These are phyloP conservation scores for Coniella vitis DNA, from an alignment of 2,329 filamentous ascomycete species.

Conservation along the genomic window DNA sequence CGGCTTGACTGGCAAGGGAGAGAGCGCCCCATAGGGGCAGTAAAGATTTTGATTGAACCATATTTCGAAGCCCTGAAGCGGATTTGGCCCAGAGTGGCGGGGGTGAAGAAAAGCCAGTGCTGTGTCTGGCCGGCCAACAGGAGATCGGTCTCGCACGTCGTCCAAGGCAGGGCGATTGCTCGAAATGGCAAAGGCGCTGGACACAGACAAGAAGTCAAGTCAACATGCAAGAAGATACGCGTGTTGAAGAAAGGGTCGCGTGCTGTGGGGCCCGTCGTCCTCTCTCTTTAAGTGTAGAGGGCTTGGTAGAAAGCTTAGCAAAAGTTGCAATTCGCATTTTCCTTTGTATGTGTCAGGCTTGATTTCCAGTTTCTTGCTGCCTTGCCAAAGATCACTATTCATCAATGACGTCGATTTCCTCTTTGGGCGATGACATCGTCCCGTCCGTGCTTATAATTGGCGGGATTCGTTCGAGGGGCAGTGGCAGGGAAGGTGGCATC, in stretches of 20 bases:
- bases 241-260: not conserved
- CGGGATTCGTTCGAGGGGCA: not conserved
- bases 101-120: too few species aligned
- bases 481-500: not conserved
- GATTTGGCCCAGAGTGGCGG: too few species aligned
- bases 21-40: constrained; percentile 9
- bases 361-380: constrained; percentile 5
- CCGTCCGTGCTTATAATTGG: not conserved
- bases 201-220: not conserved
- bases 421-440: not conserved
- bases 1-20: constrained; percentile 15
- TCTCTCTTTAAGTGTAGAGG: not conserved
- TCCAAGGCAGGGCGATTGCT: not conserved
- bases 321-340: not conserved
- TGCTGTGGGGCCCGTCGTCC: not conserved
- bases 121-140: too few species aligned
- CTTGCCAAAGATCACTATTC: not conserved
- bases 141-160: too few species aligned
- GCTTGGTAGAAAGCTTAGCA: not conserved
- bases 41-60: constrained; percentile 2
- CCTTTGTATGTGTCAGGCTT: not conserved
- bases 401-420: constrained; percentile 7
- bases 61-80: not conserved
- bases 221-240: not conserved
- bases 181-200: not conserved